These are phyloP conservation scores for Penicillium dipodomyicola DNA, from an alignment of 495 filamentous ascomycete species.

Conservation along the genomic window DNA sequence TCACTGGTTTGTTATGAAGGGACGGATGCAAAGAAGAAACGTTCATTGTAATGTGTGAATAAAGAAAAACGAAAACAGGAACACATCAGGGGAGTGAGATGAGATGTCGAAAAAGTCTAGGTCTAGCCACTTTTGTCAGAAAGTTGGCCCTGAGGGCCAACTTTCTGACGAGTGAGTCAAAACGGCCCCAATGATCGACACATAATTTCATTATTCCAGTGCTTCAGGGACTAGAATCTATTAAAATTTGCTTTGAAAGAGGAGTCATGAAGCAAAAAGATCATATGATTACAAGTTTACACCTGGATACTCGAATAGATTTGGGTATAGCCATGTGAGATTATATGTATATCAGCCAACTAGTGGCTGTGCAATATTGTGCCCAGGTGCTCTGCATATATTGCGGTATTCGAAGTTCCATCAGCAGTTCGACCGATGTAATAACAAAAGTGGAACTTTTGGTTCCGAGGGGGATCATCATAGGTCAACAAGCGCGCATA, in stretches of 20 bases:
- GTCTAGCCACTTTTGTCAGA: background rate
- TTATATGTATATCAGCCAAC: background rate
- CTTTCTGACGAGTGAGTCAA: background rate
- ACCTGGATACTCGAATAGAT: background rate
- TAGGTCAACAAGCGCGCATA: no score
- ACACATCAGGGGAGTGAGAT: background rate
- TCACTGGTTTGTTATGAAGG: background rate
- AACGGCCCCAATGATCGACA: background rate
- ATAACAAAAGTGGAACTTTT: no score
- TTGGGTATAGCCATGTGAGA: background rate
- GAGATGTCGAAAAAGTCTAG: background rate
- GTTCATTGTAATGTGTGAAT: background rate
- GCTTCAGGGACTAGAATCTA: background rate
- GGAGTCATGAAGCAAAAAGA: background rate
- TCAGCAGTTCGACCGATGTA: no score
- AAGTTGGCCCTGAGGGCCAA: background rate
- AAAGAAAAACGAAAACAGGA: background rate
- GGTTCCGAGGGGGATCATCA: no score
- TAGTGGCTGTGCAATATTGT: background rate
- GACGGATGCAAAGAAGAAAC: background rate
- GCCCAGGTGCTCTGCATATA: no score
- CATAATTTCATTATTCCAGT: no score
- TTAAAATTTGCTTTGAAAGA: background rate
- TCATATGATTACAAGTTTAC: background rate
- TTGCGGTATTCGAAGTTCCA: no score